Base-by-base conservation (phyloP, 305 asterid genomes). In the Rubia balearica region DNA sequence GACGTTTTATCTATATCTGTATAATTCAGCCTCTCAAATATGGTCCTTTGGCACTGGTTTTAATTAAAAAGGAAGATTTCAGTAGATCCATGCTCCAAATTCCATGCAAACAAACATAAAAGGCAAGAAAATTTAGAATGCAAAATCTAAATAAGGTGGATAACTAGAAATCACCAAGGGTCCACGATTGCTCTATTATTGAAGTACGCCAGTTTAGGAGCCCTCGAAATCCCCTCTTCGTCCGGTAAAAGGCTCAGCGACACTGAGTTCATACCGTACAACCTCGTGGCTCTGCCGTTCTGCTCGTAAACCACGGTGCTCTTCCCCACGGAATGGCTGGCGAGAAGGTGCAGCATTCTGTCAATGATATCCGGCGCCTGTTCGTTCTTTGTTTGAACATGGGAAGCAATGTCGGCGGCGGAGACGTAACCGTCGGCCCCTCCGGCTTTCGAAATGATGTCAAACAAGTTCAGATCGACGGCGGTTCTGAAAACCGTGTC, bases 381-480 rank as follows among this genome's bases (percentile, higher is more conserved):
- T 5, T 38, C 65, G 8, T 51, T 73, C 13, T 73, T 5, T 11
- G 70, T 73, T 11, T 71, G 76, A 8, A 73, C 65, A 27, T 65
- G 64, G n/a, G 67, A 64, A 5, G 76, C 66, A 14, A 73, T 65
- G 48, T 73, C 71, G 16, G 10, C 43, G 22, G 71, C 66, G 12
- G 71, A 65, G 36, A 73, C 42, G 12, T 36, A 14, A 4, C 42
- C 62, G 33, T 48, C 70, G 12, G n/a, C 51, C 4, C 76, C 76
- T 5, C 76, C 76, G n/a, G 65, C 63, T 65, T 65, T 64, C 9
- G 76, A 49, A 0, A 73, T 73, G 41, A 73, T 73, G 2, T 73
- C 71, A 3, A 73, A 73, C 65, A 73, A 1, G 56, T 73, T 73
- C 2, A 65, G 76, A 62, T 73, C 75, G 6, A 72, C 42, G n/a